Percentiles rank a stretch among this genome's conserved stretches.
phyloP scores from a whole-genome alignment of 352 stramenopile species.

The Nothophytophthora sp. region DNA sequence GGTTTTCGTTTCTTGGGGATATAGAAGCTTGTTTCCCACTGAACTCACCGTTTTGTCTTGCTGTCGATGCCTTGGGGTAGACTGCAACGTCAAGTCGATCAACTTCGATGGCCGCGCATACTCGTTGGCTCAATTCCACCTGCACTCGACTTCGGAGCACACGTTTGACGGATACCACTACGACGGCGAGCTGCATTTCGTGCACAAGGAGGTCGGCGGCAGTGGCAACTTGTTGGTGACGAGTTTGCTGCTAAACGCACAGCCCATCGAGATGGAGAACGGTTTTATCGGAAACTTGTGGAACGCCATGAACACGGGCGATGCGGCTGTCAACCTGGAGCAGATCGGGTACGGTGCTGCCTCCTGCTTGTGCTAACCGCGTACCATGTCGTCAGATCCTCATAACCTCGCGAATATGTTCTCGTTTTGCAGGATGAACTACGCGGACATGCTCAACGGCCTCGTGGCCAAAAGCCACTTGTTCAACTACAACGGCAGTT shows the following conservation, averaged over 20 bases:
- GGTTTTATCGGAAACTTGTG: slow-evolving; percentile 51
- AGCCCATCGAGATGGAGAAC: slow-evolving; percentile 33
- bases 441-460: slow-evolving; percentile 53
- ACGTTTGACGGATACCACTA: slow-evolving; percentile 47
- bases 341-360: slow-evolving; percentile 16
- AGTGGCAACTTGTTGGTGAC: slow-evolving; percentile 32
- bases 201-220: slow-evolving; percentile 38
- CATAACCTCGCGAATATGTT: neutral
- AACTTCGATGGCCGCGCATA: slow-evolving; percentile 47
- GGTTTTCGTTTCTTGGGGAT: too few relatives aligned
- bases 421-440: slow-evolving; percentile 34
- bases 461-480: slow-evolving; percentile 57
- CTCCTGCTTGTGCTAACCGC: neutral
- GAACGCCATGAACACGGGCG: slow-evolving; percentile 35
- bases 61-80: too few relatives aligned
- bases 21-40: too few relatives aligned
- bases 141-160: slow-evolving; percentile 49
- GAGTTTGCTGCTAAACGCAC: slow-evolving; percentile 43
- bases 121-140: slow-evolving; percentile 57
- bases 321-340: slow-evolving; percentile 37
- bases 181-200: slow-evolving; percentile 50
- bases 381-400: neutral
- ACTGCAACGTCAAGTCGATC: slow-evolving; percentile 52
- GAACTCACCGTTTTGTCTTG: too few relatives aligned
- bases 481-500: slow-evolving; percentile 65